phyloP scores from a whole-genome alignment of 148 eudicot species.

The Beta vulgaris region DNA sequence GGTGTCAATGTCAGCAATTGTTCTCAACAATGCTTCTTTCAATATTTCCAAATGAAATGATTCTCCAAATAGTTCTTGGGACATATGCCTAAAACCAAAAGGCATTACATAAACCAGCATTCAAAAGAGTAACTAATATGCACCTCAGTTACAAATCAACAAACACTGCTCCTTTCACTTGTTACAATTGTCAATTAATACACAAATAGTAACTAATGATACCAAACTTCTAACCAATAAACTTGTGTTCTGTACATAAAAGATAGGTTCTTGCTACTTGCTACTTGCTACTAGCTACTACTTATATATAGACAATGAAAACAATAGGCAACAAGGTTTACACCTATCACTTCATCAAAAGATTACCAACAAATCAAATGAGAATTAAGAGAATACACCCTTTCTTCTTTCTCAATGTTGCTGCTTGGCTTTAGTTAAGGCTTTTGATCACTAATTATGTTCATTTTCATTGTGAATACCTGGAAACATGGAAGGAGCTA shows the following conservation, averaged over 20 bases:
- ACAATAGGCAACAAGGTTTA: background rate
- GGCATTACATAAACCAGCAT: constrained; percentile 10
- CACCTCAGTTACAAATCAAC: background rate
- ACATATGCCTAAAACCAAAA: constrained; percentile 52
- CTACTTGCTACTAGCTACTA: no score
- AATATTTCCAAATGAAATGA: constrained; percentile 79
- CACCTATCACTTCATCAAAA: background rate
- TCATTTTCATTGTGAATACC: no score
- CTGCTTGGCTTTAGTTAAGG: no score
- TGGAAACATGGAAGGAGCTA: background rate
- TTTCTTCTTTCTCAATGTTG: background rate
- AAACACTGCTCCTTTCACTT: background rate
- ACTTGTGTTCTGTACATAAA: background rate
- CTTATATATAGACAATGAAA: background rate
- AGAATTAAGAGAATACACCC: background rate
- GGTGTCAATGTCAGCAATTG: constrained; percentile 77
- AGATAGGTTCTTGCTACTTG: background rate
- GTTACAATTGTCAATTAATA: no score
- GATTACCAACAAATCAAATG: background rate
- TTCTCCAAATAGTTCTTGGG: constrained; percentile 45
- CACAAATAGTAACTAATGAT: background rate
- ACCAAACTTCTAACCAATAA: background rate
- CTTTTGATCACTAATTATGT: background rate
- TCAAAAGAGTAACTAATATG: constrained; percentile 13
- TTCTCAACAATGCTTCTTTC: constrained; percentile 81